Percentiles rank a stretch among this genome's conserved stretches.
Evolutionary conservation across 345 rosid species (phyloP).

Genomic region (Gossypium herbaceum): DNA sequence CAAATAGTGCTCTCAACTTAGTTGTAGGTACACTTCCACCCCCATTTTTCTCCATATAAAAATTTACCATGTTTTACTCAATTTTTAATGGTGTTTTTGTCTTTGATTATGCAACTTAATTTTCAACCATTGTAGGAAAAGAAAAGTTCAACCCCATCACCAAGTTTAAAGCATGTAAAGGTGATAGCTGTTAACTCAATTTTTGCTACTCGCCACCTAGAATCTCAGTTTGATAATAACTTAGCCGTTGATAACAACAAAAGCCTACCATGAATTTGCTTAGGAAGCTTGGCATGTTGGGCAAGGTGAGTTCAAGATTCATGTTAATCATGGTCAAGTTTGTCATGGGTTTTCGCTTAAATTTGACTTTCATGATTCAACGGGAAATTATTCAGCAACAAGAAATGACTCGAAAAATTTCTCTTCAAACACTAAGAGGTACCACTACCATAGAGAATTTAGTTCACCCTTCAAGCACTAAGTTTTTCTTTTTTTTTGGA

Average conservation of each 20-base stretch:
- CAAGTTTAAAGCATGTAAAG: constrained; percentile 34
- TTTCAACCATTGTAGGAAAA: constrained; percentile 34
- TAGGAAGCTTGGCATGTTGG: constrained; percentile 58
- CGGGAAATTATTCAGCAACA: constrained; percentile 76
- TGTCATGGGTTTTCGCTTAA: not conserved
- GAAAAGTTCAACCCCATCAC: constrained; percentile 54
- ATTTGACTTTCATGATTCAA: not conserved
- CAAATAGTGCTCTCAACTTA: constrained; percentile 63
- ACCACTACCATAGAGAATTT: constrained; percentile 63
- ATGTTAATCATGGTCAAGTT: not conserved
- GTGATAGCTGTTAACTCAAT: constrained; percentile 24
- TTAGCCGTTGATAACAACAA: constrained; percentile 3
- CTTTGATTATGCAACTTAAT: not conserved
- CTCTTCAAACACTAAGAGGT: constrained; percentile 80
- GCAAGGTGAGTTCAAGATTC: constrained; percentile 46
- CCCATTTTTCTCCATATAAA: not conserved
- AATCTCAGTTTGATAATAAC: constrained; percentile 30
- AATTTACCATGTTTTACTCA: not conserved
- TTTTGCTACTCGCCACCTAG: constrained; percentile 18
- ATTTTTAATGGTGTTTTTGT: not conserved
- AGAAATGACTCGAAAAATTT: constrained; percentile 71
- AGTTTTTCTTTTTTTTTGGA: not conserved
- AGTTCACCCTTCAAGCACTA: constrained; percentile 68
- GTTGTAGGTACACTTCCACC: constrained; percentile 77
- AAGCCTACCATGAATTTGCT: constrained; percentile 40